These are phyloP conservation scores for Ogataea wickerhamii DNA, from an alignment of 805 yeast species.

Conservation along the genomic window DNA sequence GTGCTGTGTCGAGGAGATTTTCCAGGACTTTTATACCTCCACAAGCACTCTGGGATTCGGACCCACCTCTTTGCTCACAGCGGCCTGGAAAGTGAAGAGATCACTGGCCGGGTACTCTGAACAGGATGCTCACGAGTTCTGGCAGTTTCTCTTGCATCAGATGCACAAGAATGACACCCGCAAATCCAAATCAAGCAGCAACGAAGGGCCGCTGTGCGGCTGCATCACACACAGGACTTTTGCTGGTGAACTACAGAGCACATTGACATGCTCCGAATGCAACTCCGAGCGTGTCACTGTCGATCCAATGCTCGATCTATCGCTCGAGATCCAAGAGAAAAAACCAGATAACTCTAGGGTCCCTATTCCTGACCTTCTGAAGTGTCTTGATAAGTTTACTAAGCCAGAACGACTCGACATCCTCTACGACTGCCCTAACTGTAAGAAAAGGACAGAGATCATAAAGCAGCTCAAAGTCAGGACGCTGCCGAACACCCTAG, in stretches of 20 bases:
- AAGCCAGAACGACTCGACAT: slow-evolving; percentile 72
- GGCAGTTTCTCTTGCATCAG: slow-evolving; percentile 88
- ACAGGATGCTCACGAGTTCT: slow-evolving; percentile 98
- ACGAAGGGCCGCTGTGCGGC: slow-evolving; percentile 40
- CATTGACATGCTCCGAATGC: slow-evolving; percentile 72
- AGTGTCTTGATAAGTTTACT: slow-evolving; percentile 77
- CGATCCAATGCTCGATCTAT: slow-evolving; percentile 88
- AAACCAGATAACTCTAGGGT: slow-evolving; percentile 17
- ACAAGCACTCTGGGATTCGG: slow-evolving; percentile 67
- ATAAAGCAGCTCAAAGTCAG: slow-evolving; percentile 67
- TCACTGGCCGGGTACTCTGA: slow-evolving; percentile 93
- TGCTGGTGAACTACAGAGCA: slow-evolving; percentile 77
- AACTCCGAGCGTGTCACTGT: slow-evolving; percentile 58
- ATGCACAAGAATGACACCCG: slow-evolving; percentile 53
- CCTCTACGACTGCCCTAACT: slow-evolving; percentile 63
- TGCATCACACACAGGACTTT: slow-evolving; percentile 84
- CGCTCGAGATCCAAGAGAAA: slow-evolving; percentile 62
- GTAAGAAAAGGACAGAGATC: slow-evolving; percentile 62
- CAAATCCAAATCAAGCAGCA: slow-evolving; percentile 9
- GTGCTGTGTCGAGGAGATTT: slow-evolving; percentile 80
- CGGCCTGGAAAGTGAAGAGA: slow-evolving; percentile 83
- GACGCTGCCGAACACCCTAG: slow-evolving; percentile 70
- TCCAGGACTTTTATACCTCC: slow-evolving; percentile 69
- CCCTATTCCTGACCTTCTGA: slow-evolving; percentile 40
- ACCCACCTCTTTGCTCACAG: slow-evolving; percentile 71